These are phyloP conservation scores for Eucalyptus polyanthemos DNA, from an alignment of 345 rosid genomes.

Conservation along the genomic window DNA sequence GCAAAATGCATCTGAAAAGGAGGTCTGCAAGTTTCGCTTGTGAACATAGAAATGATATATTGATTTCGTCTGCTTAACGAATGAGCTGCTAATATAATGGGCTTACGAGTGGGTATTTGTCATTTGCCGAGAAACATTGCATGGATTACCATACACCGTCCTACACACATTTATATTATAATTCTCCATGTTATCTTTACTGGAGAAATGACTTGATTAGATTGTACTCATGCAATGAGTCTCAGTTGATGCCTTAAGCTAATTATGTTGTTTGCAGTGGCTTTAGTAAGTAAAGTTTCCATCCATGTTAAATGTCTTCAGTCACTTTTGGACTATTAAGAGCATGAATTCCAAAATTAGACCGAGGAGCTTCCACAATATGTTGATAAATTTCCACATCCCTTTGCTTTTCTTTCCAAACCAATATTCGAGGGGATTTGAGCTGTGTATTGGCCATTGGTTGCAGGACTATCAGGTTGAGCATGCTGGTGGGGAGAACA, in stretches of 20 bases:
- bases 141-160: background rate
- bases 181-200: background rate
- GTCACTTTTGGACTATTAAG: background rate
- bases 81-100: background rate
- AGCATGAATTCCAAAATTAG: background rate
- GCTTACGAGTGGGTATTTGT: background rate
- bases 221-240: background rate
- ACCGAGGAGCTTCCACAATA: background rate
- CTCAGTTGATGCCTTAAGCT: background rate
- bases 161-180: background rate
- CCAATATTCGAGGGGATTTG: background rate
- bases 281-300: background rate
- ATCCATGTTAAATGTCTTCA: background rate
- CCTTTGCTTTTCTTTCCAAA: background rate
- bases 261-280: background rate
- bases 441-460: background rate
- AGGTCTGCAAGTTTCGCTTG: constrained; percentile 13
- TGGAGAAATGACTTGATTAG: background rate
- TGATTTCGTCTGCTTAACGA: background rate
- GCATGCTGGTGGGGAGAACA: constrained; percentile 27
- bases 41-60: background rate
- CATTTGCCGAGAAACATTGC: background rate
- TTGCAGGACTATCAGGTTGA: constrained; percentile 47
- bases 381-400: background rate
- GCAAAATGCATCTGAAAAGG: constrained; percentile 39